Evolutionary conservation across 345 rosid genomes (phyloP).

Genomic region (Eucalyptus microcorys): DNA sequence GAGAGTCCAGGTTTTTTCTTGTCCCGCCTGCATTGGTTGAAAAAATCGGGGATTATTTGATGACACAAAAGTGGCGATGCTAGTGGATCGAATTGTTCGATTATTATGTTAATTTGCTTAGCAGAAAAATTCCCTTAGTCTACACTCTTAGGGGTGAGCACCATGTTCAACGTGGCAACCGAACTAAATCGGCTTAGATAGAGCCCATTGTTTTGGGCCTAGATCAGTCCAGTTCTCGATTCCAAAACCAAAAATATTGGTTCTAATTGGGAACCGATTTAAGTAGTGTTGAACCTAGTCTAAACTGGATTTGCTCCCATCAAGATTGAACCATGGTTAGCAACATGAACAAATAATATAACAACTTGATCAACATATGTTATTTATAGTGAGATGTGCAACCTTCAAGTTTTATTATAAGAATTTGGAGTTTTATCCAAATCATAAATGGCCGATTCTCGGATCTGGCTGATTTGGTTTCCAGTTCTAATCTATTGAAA

Average conservation of each 20-base stretch:
- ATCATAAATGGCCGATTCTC: background rate
- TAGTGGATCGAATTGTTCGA: background rate
- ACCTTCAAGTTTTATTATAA: background rate
- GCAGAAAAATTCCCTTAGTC: background rate
- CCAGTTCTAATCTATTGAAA: background rate
- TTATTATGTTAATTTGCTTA: background rate
- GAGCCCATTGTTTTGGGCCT: background rate
- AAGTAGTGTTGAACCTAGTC: background rate
- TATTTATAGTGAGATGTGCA: background rate
- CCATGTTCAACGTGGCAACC: background rate
- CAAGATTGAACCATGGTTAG: background rate
- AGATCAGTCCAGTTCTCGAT: background rate
- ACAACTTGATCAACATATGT: background rate
- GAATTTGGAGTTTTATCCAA: background rate
- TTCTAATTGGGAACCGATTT: background rate
- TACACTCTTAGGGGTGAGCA: background rate
- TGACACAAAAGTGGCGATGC: background rate
- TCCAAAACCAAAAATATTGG: background rate
- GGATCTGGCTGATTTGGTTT: accelerated
- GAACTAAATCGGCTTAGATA: background rate
- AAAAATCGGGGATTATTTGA: background rate
- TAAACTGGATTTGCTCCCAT: background rate
- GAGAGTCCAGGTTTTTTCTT: background rate
- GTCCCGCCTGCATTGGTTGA: background rate
- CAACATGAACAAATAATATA: background rate